Conservation (phyloP, 139 green algal genomes). For the Mesotaenium endlicherianum region DNA sequence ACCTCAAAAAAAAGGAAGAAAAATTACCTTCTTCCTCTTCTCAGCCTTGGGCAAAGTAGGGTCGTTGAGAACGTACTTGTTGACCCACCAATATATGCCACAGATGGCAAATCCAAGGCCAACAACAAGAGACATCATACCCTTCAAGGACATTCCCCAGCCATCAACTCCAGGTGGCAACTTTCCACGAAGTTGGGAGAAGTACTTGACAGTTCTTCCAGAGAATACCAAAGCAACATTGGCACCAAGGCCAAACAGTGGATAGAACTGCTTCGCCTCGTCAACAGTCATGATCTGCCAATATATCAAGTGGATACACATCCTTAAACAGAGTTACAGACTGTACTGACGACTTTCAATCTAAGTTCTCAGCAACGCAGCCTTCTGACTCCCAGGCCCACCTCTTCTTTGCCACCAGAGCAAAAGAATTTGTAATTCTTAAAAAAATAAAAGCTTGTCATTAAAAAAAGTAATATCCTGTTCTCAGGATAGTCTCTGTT, state of each 20-base stretch:
- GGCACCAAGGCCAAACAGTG: slow-evolving; percentile 95
- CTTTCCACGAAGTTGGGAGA: slow-evolving; percentile 78
- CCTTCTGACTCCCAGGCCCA: no score
- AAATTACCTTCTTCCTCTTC: slow-evolving; percentile 71
- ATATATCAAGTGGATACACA: no score
- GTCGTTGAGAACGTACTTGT: slow-evolving; percentile 75
- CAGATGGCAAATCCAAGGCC: slow-evolving; percentile 74
- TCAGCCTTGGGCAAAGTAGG: slow-evolving; percentile 57
- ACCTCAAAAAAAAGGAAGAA: slow-evolving; percentile 56
- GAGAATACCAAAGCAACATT: slow-evolving; percentile 99
- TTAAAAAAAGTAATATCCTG: no score
- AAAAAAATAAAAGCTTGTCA: no score
- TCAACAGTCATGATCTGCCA: slow-evolving; percentile 94
- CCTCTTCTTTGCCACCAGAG: no score
- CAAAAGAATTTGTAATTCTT: no score
- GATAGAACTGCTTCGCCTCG: slow-evolving; percentile 98
- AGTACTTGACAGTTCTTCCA: slow-evolving; percentile 92
- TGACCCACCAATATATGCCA: slow-evolving; percentile 80
- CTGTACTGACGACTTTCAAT: no score
- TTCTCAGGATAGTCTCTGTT: no score
- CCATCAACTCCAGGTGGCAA: slow-evolving; percentile 93
- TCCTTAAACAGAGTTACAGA: no score
- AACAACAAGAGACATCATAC: slow-evolving; percentile 97
- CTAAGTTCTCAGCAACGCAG: no score
- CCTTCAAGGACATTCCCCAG: slow-evolving; percentile 91